phyloP scores from a whole-genome alignment of 164 flowering plant species.

The Saururus chinensis region DNA sequence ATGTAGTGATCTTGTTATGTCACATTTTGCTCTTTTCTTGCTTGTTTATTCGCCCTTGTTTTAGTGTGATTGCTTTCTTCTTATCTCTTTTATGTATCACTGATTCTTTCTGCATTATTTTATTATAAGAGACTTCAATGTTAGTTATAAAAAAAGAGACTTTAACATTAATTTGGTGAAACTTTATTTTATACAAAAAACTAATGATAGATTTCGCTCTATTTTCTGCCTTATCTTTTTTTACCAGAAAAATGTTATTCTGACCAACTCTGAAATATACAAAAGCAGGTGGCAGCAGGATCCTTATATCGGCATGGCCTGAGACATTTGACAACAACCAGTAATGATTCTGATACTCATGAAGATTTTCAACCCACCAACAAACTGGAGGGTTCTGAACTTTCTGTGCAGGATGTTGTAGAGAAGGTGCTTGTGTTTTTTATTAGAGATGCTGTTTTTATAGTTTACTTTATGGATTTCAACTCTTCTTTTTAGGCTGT shows the following conservation, averaged over 20 bases:
- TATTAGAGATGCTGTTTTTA: neutral
- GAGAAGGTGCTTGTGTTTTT: constrained; percentile 43
- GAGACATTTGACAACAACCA: constrained; percentile 22
- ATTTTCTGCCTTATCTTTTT: neutral
- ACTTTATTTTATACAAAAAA: too few species aligned
- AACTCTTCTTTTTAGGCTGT: neutral
- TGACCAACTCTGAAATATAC: neutral
- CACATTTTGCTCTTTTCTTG: too few species aligned
- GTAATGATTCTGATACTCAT: constrained; percentile 74
- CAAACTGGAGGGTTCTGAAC: constrained; percentile 38
- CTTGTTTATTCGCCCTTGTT: too few species aligned
- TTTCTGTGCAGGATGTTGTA: constrained; percentile 47
- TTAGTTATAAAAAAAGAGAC: too few species aligned
- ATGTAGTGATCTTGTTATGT: too few species aligned
- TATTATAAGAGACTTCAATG: too few species aligned
- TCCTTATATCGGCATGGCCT: constrained; percentile 3
- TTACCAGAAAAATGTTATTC: neutral
- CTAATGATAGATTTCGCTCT: too few species aligned
- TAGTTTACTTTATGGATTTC: neutral
- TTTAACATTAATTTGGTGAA: too few species aligned
- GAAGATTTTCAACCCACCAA: constrained; percentile 75
- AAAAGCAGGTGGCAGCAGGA: constrained; percentile 3
- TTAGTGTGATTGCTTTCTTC: too few species aligned
- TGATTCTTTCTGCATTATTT: too few species aligned
- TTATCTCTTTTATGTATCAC: too few species aligned